A percentile compares a stretch with the other conserved stretches of the same genome.
These are phyloP conservation scores for Spizellomyces sp. DNA, from an alignment of 192 early-diverging fungal species.

Conservation along the genomic window DNA sequence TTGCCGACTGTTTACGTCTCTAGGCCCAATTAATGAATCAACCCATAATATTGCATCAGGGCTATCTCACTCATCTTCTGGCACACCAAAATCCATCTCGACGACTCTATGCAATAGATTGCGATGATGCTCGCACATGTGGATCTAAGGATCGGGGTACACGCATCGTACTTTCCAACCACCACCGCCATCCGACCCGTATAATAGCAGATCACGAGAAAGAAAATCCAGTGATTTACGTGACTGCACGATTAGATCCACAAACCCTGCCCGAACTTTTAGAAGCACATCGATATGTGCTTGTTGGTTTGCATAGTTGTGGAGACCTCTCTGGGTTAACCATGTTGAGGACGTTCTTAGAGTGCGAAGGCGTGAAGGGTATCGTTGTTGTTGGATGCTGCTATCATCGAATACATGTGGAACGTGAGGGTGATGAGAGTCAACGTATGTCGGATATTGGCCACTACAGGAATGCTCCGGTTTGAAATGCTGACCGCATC, in stretches of 20 bases:
- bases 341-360: conserved; percentile 14
- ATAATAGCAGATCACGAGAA: not conserved
- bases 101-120: conserved; percentile 15
- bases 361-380: conserved; percentile 16
- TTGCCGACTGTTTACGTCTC: not conserved
- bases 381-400: conserved; percentile 20
- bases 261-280: not conserved
- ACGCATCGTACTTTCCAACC: not conserved
- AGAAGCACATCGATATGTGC: not conserved
- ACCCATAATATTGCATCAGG: not conserved
- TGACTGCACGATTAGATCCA: conserved; percentile 8
- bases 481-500: not conserved
- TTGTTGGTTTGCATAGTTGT: conserved; percentile 21
- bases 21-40: too few species aligned
- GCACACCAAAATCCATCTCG: conserved; percentile 7
- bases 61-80: conserved; percentile 21
- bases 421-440: not conserved
- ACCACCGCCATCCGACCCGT: conserved; percentile 4
- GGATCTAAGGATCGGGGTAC: conserved; percentile 13
- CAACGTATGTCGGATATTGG: not conserved
- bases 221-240: not conserved
- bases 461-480: not conserved
- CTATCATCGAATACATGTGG: conserved; percentile 10
- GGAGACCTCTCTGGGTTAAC: conserved; percentile 15
- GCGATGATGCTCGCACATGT: conserved; percentile 12